Conservation (phyloP, 2,329 filamentous ascomycete genomes). For the Cladorrhinum sp. region DNA sequence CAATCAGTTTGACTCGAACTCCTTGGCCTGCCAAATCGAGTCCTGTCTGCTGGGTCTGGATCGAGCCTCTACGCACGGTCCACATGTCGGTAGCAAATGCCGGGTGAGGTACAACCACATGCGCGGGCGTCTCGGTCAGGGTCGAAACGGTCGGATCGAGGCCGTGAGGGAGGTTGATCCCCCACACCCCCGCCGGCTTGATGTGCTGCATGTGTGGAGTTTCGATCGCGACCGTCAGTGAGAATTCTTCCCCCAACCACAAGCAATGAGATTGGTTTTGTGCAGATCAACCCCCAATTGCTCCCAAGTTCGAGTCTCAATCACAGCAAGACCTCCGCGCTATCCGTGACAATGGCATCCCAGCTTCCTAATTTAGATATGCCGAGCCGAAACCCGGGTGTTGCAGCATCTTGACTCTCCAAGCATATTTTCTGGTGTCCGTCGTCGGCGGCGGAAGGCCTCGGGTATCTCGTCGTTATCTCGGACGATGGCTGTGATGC, state of each 20-base stretch:
- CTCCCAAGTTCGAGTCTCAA: neutral
- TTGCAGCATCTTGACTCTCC: neutral
- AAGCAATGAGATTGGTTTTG: too few species aligned
- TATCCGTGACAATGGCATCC: neutral
- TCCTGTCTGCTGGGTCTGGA: neutral
- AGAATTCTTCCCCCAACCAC: neutral
- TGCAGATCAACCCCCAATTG: too few species aligned
- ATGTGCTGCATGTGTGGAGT: too few species aligned
- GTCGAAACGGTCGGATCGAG: neutral
- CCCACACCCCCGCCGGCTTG: neutral
- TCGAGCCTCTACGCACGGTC: constrained; percentile 5
- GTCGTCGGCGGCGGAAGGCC: neutral
- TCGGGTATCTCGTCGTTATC: neutral
- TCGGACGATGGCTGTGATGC: neutral
- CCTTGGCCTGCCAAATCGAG: constrained; percentile 2
- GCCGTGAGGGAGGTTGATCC: neutral
- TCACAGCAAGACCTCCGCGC: neutral
- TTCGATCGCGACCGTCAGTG: too few species aligned
- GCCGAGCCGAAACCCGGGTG: constrained; percentile 14
- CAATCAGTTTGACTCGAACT: neutral
- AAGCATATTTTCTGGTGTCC: neutral
- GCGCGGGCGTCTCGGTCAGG: neutral
- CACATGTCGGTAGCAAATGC: constrained; percentile 1
- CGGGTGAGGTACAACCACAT: too few species aligned
- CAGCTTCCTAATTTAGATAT: constrained; percentile 22